Base-by-base conservation (phyloP, 2,329 filamentous ascomycete genomes). In the Pyrenochaeta sp. region DNA sequence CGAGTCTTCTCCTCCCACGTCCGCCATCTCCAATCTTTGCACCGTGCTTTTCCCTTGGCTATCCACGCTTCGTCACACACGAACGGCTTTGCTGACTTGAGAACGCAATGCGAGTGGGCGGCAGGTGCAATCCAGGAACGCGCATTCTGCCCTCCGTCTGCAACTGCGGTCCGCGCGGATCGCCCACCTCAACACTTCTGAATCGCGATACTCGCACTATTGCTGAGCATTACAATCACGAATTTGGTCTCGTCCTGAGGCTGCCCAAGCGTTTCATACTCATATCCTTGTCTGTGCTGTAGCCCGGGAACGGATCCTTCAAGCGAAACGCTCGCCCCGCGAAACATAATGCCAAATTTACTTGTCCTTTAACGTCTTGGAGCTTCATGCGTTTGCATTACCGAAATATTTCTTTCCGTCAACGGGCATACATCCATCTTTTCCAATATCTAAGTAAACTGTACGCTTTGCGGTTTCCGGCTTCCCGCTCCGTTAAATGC, bases 211-310 rank as follows among this genome's bases (percentile, higher is more conserved):
- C 19, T 10, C 2, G 4, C 27, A 47, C 4, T 19, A 10, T 30
- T 46, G 44, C 8, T 46, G n/a, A 30, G 27, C 3, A n/a, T n/a
- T 42, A 24, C 4, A n/a, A 34, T 19, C n/a, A 24, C 24, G 6
- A 8, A 30, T 40, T 42, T 52, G 24, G 25, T 37, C 37, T 56
- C 32, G 51, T 55, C 43, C 50, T 58, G 54, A 45, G 54, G 39
- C 60, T 60, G 52, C 48, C 54, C 48, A 47, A 59, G 50, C 58
- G 63, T 67, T 61, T 64, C 64, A 67, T 24, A 44, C 56, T 40
- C 47, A 45, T 43, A 56, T 54, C 50, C 57, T 43, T 52, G 60
- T 56, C 51, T 30, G 49, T 57, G 56, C 62, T 34, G 59, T 58
- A 56, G 56, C 50, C 56, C 25, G 49, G 44, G 30, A 56, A 42